phyloP scores from a whole-genome alignment of 2,329 filamentous ascomycete genomes.

The Aureobasidium sp. region DNA sequence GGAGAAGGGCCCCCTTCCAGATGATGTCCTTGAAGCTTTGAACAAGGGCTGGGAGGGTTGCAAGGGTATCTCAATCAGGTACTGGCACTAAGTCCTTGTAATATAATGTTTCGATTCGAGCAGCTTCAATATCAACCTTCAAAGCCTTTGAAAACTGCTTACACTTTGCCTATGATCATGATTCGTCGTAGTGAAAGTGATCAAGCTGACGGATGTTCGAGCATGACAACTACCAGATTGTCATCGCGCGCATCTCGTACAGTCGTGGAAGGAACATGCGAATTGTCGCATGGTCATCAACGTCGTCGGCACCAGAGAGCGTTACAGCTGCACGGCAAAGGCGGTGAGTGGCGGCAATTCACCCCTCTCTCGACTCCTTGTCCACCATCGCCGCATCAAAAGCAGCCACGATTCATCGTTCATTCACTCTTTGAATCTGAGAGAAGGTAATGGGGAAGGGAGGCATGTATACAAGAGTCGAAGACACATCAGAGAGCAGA shows the following conservation, averaged over 20 bases:
- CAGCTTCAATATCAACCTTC: neutral
- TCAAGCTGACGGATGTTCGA: too few relatives aligned
- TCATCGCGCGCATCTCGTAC: too few relatives aligned
- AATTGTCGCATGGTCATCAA: too few relatives aligned
- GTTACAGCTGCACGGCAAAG: neutral
- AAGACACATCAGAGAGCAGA: neutral
- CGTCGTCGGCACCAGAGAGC: neutral
- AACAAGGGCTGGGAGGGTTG: slow-evolving; percentile 29
- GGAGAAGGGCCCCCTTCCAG: slow-evolving; percentile 63
- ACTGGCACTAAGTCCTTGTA: slow-evolving; percentile 23
- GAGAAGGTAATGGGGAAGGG: neutral
- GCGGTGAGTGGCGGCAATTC: neutral
- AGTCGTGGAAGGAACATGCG: too few relatives aligned
- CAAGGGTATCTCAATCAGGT: slow-evolving; percentile 23
- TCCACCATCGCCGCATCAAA: neutral
- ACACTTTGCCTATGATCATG: too few relatives aligned
- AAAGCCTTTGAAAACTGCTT: too few relatives aligned
- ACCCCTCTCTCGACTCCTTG: neutral
- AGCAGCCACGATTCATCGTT: slow-evolving; percentile 2
- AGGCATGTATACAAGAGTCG: slow-evolving; percentile 6
- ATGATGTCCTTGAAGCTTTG: slow-evolving; percentile 35
- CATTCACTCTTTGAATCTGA: neutral
- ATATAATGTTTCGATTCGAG: neutral
- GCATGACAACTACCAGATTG: too few relatives aligned
- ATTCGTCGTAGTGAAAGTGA: too few relatives aligned